Base-by-base conservation (phyloP, 2,329 filamentous ascomycete species). In the Fusarium subtropicale region DNA sequence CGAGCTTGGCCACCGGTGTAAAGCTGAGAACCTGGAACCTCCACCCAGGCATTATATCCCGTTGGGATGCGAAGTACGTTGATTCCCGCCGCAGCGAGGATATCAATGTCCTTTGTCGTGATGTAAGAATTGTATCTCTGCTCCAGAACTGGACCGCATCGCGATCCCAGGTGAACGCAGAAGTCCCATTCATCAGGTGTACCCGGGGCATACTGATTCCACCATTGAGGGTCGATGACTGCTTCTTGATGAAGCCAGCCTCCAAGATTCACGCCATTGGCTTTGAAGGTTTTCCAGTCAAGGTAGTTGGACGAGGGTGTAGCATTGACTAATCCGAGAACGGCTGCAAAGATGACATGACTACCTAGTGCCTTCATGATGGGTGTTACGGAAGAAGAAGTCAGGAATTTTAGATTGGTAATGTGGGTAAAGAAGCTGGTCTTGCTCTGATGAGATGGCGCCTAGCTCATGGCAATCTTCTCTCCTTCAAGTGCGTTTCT, bases 271-370 rank as follows among this genome's bases (percentile, higher is more conserved):
- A 36, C 34, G 9, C 34, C 34, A n/a, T n/a, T 36, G 34, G 34
- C 34, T n/a, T n/a, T 36, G 34, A 36, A 36, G 9, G 34, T n/a
- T n/a, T 36, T 36, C 34, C 34, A 36, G 34, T 36, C 5, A 9
- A 36, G 18, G 34, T n/a, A 36, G 18, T n/a, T 36, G 34, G 34
- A 36, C 4, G 34, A 3, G 9, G 34, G 34, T 1, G 16, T 2
- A n/a, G 34, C 18, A 36, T 36, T 36, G 34, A 4, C 34, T 10
- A n/a, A 36, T 90, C 30, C 30, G 30, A 31, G 30, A 31, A 31
- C 30, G 11, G 11, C 11, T 31, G 30, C 30, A 31, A 31, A 13
- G 30, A 31, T 31, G 30, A 31, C 30, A 31, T 31, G 30, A 31
- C 11, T 31, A 31, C 3, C 30, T 31, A 13, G 7, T 31, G 11